A percentile compares a stretch with the other conserved stretches of the same genome.
These are phyloP conservation scores for Exophiala sp. DNA, from an alignment of 2,329 filamentous ascomycete species.

Conservation along the genomic window DNA sequence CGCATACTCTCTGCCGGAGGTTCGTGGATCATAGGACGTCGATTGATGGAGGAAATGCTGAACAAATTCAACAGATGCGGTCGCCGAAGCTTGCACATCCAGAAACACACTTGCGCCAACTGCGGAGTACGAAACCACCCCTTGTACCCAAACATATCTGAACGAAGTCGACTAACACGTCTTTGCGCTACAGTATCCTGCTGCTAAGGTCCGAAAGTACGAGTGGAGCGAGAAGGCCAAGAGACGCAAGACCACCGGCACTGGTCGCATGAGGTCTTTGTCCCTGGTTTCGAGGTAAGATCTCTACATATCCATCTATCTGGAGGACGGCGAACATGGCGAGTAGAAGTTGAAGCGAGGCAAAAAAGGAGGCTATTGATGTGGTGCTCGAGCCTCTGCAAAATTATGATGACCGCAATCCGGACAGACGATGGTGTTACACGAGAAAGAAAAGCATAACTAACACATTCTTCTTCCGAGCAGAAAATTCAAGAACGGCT, in stretches of 20 bases:
- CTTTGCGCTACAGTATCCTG: slow-evolving; percentile 61
- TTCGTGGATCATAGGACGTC: slow-evolving; percentile 68
- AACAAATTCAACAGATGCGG: slow-evolving; percentile 44
- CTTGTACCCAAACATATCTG: not conserved
- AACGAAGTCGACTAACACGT: slow-evolving; percentile 8
- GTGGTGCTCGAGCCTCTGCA: not conserved
- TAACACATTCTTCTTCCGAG: not conserved
- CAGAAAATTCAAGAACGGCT: slow-evolving; percentile 89
- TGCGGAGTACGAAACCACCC: slow-evolving; percentile 59
- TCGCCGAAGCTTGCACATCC: slow-evolving; percentile 96
- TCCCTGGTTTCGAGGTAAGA: slow-evolving; percentile 73
- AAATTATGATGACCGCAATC: not conserved
- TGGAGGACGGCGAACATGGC: not conserved
- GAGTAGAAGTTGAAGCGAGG: no score
- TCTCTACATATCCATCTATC: not conserved
- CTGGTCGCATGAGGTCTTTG: slow-evolving; percentile 92
- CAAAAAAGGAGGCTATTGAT: not conserved
- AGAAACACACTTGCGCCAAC: slow-evolving; percentile 95
- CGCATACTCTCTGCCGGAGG: slow-evolving; percentile 96
- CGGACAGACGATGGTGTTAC: not conserved
- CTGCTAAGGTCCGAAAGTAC: slow-evolving; percentile 97
- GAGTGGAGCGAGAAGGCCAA: slow-evolving; percentile 99
- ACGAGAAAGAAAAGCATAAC: not conserved
- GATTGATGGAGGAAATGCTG: slow-evolving; percentile 21
- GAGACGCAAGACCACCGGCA: slow-evolving; percentile 98